Evolutionary conservation across 306 rosid species (phyloP), one percentile per base, ranked within the genome.

Genomic region (Myrica gale): DNA sequence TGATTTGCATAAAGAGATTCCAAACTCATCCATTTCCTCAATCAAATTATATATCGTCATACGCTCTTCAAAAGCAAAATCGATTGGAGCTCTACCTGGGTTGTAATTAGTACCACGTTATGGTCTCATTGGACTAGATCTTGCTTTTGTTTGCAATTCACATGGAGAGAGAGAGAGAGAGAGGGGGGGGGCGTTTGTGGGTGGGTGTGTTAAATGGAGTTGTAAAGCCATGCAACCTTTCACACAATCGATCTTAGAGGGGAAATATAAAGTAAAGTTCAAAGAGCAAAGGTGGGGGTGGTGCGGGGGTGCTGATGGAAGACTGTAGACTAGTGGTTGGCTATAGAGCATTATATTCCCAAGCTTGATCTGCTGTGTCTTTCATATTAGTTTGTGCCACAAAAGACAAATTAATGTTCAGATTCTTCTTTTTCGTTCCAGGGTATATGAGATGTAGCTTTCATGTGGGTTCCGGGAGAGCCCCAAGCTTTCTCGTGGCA

Each of bases 161-260:
- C 88, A 86, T 78, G 82, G 46, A 50, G 20, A 44, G 13, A 10
- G 7, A 58, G 17, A 48, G 41, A 60, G 80, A 68, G 73, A 71
- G 74, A 52, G 75, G 77, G 74, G 51, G 75, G 32, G 72, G 57
- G 4, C 0, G 5, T 54, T 79, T 39, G 81, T 47, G 55, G 72
- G 78, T 32, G 37, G 37, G 37, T 32, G 37, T 32, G 37, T 58
- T 78, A 67, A 78, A 80, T 81, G 68, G 82, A 72, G 79, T 77
- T 73, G 86, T 76, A 90, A 93, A 93, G 98, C 88, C 89, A 84
- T 87, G 90, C 87, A 87, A 87, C 92, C 96, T 93, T 93, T 88
- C 88, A 85, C 87, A 84, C 86, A 82, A 89, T 84, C 86, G 83
- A 89, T 84, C 84, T 72, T 78, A 85, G 85, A 66, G 73, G 80